Conservation (phyloP, 257 asterid species). For the Haberlea rhodopensis region DNA sequence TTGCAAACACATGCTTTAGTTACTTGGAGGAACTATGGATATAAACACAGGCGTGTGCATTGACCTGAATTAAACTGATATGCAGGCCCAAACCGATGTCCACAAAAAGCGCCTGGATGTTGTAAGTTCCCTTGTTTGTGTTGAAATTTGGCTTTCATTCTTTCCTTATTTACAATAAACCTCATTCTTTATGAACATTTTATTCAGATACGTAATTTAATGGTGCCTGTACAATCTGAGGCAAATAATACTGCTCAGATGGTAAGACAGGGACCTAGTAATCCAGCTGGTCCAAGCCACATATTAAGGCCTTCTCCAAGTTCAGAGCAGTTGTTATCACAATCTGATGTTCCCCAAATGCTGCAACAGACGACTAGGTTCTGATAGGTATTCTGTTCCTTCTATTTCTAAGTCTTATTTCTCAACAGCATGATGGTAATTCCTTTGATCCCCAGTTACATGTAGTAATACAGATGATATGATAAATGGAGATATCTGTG, state of each 20-base stretch:
- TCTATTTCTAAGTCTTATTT: constrained; percentile 3
- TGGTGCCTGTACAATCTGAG: constrained; percentile 61
- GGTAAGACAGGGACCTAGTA: constrained; percentile 49
- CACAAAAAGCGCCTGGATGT: constrained; percentile 85
- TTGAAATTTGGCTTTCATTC: not conserved
- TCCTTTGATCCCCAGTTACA: constrained; percentile 12
- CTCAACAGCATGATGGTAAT: constrained; percentile 7
- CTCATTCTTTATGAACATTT: constrained; percentile 20
- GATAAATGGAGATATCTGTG: not conserved
- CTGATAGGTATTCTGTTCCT: constrained; percentile 42
- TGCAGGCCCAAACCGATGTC: constrained; percentile 68
- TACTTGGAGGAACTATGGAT: constrained; percentile 11
- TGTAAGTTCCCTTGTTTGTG: constrained; percentile 43
- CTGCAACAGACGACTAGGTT: constrained; percentile 66
- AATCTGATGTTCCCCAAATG: constrained; percentile 61
- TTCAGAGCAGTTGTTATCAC: constrained; percentile 74
- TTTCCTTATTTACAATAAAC: constrained; percentile 11
- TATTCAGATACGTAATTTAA: constrained; percentile 51
- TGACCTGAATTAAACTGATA: constrained; percentile 32
- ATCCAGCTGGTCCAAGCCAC: constrained; percentile 52
- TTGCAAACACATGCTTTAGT: constrained; percentile 9
- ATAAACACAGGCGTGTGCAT: not conserved
- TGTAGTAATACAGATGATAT: not conserved
- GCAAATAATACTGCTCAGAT: constrained; percentile 43
- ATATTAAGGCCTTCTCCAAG: constrained; percentile 65